Percentiles rank a stretch among this genome's conserved stretches.
Evolutionary conservation across 2,329 filamentous ascomycete species (phyloP).

Genomic region (Plenodomus lindquistii): DNA sequence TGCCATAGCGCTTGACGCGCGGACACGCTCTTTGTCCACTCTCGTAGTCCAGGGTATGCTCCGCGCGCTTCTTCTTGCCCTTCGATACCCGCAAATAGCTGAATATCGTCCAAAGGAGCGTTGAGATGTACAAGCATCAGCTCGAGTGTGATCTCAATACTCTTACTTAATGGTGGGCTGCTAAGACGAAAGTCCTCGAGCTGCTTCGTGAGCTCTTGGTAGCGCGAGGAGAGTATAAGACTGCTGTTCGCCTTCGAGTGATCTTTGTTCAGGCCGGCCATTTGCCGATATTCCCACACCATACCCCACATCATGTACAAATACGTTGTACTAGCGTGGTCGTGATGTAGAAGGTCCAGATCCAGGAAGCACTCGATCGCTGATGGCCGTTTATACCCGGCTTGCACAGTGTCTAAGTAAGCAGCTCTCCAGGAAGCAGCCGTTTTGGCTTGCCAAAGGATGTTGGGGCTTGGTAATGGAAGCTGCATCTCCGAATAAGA

Average conservation of each 20-base stretch:
- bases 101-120: constrained; percentile 66
- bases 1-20: constrained; percentile 67
- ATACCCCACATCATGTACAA: constrained; percentile 68
- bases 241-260: constrained; percentile 26
- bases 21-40: constrained; percentile 61
- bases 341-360: constrained; percentile 25
- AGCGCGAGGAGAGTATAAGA: constrained; percentile 44
- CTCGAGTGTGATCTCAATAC: constrained; percentile 44
- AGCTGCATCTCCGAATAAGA: constrained; percentile 71
- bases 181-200: constrained; percentile 57
- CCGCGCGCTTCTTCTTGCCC: constrained; percentile 67
- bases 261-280: constrained; percentile 56
- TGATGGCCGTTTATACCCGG: constrained; percentile 25
- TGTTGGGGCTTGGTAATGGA: constrained; percentile 64
- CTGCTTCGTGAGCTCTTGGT: constrained; percentile 63
- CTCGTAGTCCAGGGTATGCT: constrained; percentile 61
- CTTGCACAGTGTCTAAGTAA: constrained; percentile 51
- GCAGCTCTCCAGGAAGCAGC: constrained; percentile 67
- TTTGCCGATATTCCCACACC: constrained; percentile 68
- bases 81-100: constrained; percentile 69
- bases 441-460: constrained; percentile 68
- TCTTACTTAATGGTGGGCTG: constrained; percentile 46
- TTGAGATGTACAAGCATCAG: constrained; percentile 67
- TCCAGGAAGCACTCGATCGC: constrained; percentile 35
- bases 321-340: constrained; percentile 58